These are phyloP conservation scores for Prunus davidiana DNA, from an alignment of 306 rosid species.

Conservation along the genomic window DNA sequence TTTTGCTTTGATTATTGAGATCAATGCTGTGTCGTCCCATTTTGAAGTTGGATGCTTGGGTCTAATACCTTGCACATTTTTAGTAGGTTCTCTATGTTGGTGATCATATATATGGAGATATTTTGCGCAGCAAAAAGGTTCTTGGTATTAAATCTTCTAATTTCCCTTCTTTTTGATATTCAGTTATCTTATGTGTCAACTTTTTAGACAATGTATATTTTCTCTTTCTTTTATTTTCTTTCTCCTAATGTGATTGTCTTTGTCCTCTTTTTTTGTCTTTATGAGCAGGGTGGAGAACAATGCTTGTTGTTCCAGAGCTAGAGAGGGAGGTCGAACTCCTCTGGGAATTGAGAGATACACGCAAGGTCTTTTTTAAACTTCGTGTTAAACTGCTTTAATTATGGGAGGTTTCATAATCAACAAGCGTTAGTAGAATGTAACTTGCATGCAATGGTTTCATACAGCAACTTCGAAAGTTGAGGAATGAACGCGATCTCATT, in stretches of 20 bases:
- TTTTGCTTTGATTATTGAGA: conserved; percentile 6
- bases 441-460: conserved; percentile 6
- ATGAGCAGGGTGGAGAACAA: conserved; percentile 94
- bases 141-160: conserved; percentile 59
- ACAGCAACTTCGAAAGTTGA: conserved; percentile 72
- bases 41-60: neutral
- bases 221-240: neutral
- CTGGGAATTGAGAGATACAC: conserved; percentile 70
- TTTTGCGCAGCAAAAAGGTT: conserved; percentile 94
- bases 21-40: conserved; percentile 8
- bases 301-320: conserved; percentile 98
- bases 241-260: neutral
- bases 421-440: neutral
- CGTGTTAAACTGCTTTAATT: neutral
- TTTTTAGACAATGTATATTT: neutral
- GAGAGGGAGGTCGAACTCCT: conserved; percentile 89
- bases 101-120: conserved; percentile 98
- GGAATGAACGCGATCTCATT: conserved; percentile 73
- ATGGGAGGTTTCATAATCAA: neutral
- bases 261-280: neutral
- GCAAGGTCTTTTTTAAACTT: conserved; percentile 56
- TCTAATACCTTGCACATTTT: neutral
- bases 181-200: neutral
- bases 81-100: conserved; percentile 95
- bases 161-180: neutral